Evolutionary conservation across 1,284 basidiomycete species (phyloP).

Genomic region (Cutaneotrichosporon cyanovorans): DNA sequence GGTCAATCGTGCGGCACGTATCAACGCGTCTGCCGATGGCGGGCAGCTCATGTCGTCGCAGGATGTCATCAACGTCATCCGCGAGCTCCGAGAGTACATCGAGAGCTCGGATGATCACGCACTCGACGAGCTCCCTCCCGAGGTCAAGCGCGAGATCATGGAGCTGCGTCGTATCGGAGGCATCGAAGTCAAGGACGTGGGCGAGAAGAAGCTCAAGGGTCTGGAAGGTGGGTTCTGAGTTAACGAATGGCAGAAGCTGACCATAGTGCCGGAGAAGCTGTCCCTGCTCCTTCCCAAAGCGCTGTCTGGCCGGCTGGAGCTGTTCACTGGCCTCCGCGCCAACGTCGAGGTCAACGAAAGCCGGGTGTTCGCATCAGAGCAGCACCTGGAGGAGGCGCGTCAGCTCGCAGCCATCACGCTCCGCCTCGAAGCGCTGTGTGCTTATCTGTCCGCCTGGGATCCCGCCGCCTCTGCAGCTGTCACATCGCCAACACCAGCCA

Average conservation of each 20-base stretch:
- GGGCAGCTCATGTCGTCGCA: slow-evolving; percentile 92
- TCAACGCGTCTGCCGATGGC: slow-evolving; percentile 75
- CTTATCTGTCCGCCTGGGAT: slow-evolving; percentile 24
- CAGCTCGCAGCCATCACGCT: slow-evolving; percentile 69
- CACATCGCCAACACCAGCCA: slow-evolving; percentile 43
- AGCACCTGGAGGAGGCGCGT: slow-evolving; percentile 69
- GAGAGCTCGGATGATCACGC: slow-evolving; percentile 50
- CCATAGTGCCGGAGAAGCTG: slow-evolving; percentile 66
- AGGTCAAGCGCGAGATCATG: slow-evolving; percentile 42
- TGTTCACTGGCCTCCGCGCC: slow-evolving; percentile 49
- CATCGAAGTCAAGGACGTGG: slow-evolving; percentile 62
- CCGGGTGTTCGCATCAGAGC: slow-evolving; percentile 53
- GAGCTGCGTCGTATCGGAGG: slow-evolving; percentile 61
- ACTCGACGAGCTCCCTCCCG: slow-evolving; percentile 36
- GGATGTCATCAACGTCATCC: slow-evolving; percentile 80
- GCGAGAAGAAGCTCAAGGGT: slow-evolving; percentile 89
- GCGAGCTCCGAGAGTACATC: slow-evolving; percentile 44
- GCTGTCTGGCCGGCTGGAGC: slow-evolving; percentile 64
- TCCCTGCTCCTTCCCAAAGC: slow-evolving; percentile 75
- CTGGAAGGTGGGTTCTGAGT: slow-evolving; percentile 54
- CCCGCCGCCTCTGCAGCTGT: slow-evolving; percentile 2
- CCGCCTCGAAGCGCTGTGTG: slow-evolving; percentile 73
- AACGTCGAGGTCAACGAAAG: slow-evolving; percentile 48
- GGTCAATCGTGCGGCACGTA: slow-evolving; percentile 85
- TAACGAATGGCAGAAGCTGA: background rate